A percentile compares a stretch with the other conserved stretches of the same genome.
Conservation (phyloP, 108 stramenopile genomes). For the Craspedostauros australis region DNA sequence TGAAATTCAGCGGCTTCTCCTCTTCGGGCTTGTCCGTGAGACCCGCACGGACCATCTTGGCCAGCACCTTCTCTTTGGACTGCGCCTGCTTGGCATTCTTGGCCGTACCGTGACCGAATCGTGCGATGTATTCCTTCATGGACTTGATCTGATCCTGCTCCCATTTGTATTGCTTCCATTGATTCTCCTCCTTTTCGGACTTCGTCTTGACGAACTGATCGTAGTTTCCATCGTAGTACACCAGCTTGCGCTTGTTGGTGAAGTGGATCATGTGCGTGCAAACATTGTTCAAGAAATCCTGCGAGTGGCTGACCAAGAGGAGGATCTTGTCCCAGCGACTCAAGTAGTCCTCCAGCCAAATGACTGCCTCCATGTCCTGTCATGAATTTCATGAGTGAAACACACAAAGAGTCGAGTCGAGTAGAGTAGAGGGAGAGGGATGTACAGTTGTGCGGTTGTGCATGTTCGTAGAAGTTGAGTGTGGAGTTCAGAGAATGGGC, state of each 20-base stretch:
- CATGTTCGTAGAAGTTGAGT: background rate
- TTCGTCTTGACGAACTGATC: conserved; percentile 95
- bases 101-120: conserved; percentile 95
- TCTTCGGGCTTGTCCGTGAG: conserved; percentile 94
- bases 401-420: no score
- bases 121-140: conserved; percentile 98
- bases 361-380: conserved; percentile 96
- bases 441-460: background rate
- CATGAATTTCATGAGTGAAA: no score
- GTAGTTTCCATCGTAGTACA: conserved; percentile 96
- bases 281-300: conserved; percentile 95
- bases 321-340: conserved; percentile 79
- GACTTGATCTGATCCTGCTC: conserved; percentile 96
- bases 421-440: background rate
- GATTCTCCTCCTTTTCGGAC: conserved; percentile 87
- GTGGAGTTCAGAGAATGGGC: background rate
- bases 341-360: conserved; percentile 96
- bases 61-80: conserved; percentile 80
- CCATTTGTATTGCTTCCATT: conserved; percentile 96
- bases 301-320: conserved; percentile 78
- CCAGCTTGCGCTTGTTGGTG: conserved; percentile 63
- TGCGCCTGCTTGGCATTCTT: conserved; percentile 98
- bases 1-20: conserved; percentile 92
- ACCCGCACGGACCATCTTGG: conserved; percentile 95
- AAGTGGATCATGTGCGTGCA: conserved; percentile 97